Percentiles rank a stretch among this genome's conserved stretches.
Conservation (phyloP, 176 grass and related monocot species). For the Oryza coarctata region DNA sequence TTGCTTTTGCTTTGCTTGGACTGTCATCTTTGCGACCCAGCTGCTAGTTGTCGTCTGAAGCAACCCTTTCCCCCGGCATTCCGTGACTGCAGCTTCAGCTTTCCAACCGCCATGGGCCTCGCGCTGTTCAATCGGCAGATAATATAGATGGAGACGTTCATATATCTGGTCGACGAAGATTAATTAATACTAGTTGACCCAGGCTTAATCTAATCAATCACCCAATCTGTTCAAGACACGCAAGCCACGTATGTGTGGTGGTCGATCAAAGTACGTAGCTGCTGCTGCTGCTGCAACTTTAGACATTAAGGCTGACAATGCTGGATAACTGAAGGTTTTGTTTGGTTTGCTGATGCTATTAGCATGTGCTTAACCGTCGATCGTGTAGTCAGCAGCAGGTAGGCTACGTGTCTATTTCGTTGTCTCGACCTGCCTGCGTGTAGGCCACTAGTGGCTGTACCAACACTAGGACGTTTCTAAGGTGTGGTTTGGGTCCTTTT, state of each 20-base stretch:
- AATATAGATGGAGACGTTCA: not conserved
- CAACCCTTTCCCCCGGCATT: not conserved
- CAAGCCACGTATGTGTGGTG: not conserved
- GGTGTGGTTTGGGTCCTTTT: not conserved
- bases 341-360: not conserved
- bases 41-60: not conserved
- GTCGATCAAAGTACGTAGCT: not conserved
- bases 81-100: not conserved
- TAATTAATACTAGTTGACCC: not conserved
- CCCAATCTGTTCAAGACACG: not conserved
- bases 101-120: not conserved
- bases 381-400: not conserved
- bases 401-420: conserved; percentile 16
- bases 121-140: not conserved
- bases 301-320: conserved; percentile 17
- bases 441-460: conserved; percentile 10
- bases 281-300: not conserved
- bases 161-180: not conserved
- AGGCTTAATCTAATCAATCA: not conserved
- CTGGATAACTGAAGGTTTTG: conserved; percentile 1
- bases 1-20: not conserved
- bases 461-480: not conserved
- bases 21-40: not conserved
- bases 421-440: not conserved
- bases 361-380: conserved; percentile 9